Percentiles rank a stretch among this genome's conserved stretches.
Conservation (phyloP, 2,329 filamentous ascomycete species). For the Aspergillus sp. region DNA sequence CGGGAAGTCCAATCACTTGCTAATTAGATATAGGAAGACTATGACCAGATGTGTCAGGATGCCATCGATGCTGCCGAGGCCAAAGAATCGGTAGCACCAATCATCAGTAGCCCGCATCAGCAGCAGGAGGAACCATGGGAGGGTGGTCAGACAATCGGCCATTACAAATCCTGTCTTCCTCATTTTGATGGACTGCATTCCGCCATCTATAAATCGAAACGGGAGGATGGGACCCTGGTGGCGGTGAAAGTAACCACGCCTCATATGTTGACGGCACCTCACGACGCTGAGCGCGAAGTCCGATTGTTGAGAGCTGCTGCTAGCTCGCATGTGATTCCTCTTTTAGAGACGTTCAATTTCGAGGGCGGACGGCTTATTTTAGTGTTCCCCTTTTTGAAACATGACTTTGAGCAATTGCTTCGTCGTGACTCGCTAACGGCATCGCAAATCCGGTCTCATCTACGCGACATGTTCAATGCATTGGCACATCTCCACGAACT, state of each 20-base stretch:
- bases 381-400: slow-evolving; percentile 75
- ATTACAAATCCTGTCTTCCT: slow-evolving; percentile 51
- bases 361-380: slow-evolving; percentile 68
- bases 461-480: slow-evolving; percentile 64
- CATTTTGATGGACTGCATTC: slow-evolving; percentile 68
- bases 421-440: slow-evolving; percentile 37
- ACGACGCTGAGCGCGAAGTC: slow-evolving; percentile 73
- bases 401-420: slow-evolving; percentile 65
- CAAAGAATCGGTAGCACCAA: slow-evolving; percentile 12
- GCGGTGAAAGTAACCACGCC: slow-evolving; percentile 84
- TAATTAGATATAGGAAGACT: slow-evolving; percentile 49
- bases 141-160: slow-evolving; percentile 43
- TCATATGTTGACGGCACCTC: slow-evolving; percentile 66
- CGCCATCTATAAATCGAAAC: slow-evolving; percentile 65
- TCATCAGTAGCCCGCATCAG: slow-evolving; percentile 19
- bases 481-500: slow-evolving; percentile 64
- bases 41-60: slow-evolving; percentile 38
- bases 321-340: slow-evolving; percentile 54
- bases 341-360: slow-evolving; percentile 65
- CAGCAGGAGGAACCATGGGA: slow-evolving; percentile 20
- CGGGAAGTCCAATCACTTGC: slow-evolving; percentile 1
- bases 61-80: slow-evolving; percentile 29
- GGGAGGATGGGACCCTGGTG: slow-evolving; percentile 40
- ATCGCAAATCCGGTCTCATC: slow-evolving; percentile 40
- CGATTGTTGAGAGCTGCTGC: slow-evolving; percentile 61